Evolutionary conservation across 495 filamentous ascomycete species (phyloP).

Genomic region (Echria macrotheca): DNA sequence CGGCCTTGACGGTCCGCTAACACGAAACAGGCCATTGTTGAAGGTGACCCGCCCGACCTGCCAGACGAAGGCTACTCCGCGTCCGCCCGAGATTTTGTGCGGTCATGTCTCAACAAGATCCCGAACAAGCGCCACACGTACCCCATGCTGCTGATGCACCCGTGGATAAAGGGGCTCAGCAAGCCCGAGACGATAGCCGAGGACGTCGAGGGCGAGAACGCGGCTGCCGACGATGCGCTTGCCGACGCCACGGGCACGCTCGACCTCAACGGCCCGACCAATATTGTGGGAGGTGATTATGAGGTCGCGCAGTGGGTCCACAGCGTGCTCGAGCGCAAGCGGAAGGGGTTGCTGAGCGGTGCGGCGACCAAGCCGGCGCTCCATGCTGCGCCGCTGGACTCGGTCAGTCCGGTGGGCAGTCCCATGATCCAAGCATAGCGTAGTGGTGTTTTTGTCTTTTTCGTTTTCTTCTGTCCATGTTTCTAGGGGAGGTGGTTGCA

Average conservation of each 20-base stretch:
- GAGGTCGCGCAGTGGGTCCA: slow-evolving; percentile 85
- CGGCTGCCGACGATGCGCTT: slow-evolving; percentile 43
- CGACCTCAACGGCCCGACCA: slow-evolving; percentile 35
- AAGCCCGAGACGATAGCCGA: slow-evolving; percentile 80
- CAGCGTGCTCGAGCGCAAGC: slow-evolving; percentile 58
- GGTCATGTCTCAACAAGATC: slow-evolving; percentile 85
- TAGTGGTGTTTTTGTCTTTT: background rate
- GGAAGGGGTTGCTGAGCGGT: slow-evolving; percentile 39
- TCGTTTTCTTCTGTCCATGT: background rate
- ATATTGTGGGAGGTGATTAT: slow-evolving; percentile 48
- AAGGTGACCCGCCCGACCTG: slow-evolving; percentile 85
- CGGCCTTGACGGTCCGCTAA: no score
- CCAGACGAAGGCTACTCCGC: slow-evolving; percentile 72
- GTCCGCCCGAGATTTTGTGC: slow-evolving; percentile 79
- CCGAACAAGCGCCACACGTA: slow-evolving; percentile 88
- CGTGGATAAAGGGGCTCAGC: slow-evolving; percentile 76
- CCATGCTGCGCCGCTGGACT: slow-evolving; percentile 70
- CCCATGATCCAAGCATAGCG: slow-evolving; percentile 18
- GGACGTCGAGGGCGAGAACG: slow-evolving; percentile 58
- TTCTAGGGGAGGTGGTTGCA: background rate
- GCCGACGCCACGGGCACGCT: slow-evolving; percentile 40
- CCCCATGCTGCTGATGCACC: slow-evolving; percentile 79
- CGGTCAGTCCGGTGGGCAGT: slow-evolving; percentile 43
- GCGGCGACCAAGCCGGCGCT: slow-evolving; percentile 57
- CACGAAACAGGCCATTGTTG: slow-evolving; percentile 92